Evolutionary conservation across 192 early-diverging fungal genomes (phyloP).

Genomic region (Coemansia sp.): DNA sequence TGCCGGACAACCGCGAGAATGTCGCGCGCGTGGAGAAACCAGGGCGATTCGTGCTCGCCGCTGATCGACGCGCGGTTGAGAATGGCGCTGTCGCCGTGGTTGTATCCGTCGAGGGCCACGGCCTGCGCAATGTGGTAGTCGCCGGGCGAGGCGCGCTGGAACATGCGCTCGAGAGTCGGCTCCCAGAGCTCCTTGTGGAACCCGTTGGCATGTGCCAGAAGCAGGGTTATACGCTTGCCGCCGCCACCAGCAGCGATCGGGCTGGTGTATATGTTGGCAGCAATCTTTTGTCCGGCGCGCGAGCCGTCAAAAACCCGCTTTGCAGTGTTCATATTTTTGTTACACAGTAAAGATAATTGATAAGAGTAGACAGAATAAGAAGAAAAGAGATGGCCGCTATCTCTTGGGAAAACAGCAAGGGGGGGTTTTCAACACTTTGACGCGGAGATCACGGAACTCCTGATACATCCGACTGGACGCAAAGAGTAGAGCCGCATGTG

Average conservation of each 20-base stretch:
- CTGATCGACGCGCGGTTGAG: conserved; percentile 17
- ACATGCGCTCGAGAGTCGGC: conserved; percentile 26
- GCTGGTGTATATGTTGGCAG: conserved; percentile 31
- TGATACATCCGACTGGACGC: background rate
- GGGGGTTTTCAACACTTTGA: too few species aligned
- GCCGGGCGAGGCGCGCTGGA: background rate
- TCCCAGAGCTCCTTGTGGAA: conserved; percentile 55
- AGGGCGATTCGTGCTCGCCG: conserved; percentile 17
- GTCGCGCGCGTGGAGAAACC: conserved; percentile 34
- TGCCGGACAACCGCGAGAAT: conserved; percentile 31
- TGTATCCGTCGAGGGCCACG: conserved; percentile 36
- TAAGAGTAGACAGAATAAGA: background rate
- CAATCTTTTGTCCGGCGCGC: conserved; percentile 32
- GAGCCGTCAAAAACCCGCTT: conserved; percentile 18
- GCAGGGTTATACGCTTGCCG: conserved; percentile 19
- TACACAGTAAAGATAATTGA: background rate
- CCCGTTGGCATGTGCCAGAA: conserved; percentile 46
- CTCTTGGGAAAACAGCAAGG: background rate
- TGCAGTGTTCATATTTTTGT: conserved; percentile 20
- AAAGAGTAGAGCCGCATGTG: background rate
- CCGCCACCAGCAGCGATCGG: background rate
- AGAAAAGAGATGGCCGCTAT: conserved; percentile 2
- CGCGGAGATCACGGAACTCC: background rate
- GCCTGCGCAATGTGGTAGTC: conserved; percentile 29
- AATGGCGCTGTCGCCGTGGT: conserved; percentile 52